phyloP scores from a whole-genome alignment of 768 basidiomycete genomes.

The Boletellus emodensis region DNA sequence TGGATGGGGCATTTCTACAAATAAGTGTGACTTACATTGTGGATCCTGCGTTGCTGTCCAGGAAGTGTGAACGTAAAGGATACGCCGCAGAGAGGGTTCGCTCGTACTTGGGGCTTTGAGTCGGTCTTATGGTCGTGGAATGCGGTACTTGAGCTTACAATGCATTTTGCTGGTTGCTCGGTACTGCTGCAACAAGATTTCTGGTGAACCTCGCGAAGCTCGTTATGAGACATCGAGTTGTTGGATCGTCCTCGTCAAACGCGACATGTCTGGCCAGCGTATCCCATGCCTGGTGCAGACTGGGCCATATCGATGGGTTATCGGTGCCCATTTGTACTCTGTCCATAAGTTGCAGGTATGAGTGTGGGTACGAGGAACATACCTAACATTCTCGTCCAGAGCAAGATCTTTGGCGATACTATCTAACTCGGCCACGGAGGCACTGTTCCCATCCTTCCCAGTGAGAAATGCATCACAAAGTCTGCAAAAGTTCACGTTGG shows the following conservation, averaged over 20 bases:
- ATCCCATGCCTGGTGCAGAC: slow-evolving; percentile 55
- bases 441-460: slow-evolving; percentile 18
- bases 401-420: slow-evolving; percentile 49
- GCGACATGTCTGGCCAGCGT: slow-evolving; percentile 31
- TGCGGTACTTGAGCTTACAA: slow-evolving; percentile 50
- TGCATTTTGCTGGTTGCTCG: slow-evolving; percentile 65
- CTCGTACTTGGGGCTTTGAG: slow-evolving; percentile 46
- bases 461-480: slow-evolving; percentile 42
- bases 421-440: slow-evolving; percentile 42
- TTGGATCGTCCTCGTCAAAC: slow-evolving; percentile 29
- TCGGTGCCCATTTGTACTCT: slow-evolving; percentile 36
- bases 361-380: neutral
- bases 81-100: slow-evolving; percentile 63
- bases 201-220: slow-evolving; percentile 74
- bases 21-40: slow-evolving; percentile 42
- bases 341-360: slow-evolving; percentile 1
- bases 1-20: neutral
- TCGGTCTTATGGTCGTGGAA: slow-evolving; percentile 1
- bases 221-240: slow-evolving; percentile 40
- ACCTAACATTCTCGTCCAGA: slow-evolving; percentile 37
- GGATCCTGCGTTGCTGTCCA: slow-evolving; percentile 65
- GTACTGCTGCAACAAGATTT: slow-evolving; percentile 75
- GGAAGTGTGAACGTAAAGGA: slow-evolving; percentile 73
- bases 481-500: slow-evolving; percentile 36
- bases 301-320: slow-evolving; percentile 50